Conservation (phyloP, 306 rosid genomes). For the Arachis hypogaea region DNA sequence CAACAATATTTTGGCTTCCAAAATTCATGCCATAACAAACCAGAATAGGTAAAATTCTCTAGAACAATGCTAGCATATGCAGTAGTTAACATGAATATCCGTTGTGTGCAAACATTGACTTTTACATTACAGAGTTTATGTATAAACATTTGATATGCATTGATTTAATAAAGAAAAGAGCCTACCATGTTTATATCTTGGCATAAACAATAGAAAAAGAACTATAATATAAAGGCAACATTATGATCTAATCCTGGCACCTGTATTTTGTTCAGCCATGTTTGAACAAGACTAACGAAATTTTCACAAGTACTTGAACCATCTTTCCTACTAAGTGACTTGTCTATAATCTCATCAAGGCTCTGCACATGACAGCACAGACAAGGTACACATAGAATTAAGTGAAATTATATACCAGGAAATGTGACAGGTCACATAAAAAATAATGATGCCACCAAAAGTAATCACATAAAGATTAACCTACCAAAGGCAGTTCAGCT, state of each 20-base stretch:
- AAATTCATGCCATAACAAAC: constrained; percentile 6
- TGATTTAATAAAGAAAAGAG: not conserved
- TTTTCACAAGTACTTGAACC: constrained; percentile 79
- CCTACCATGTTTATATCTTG: not conserved
- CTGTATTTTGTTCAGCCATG: constrained; percentile 90
- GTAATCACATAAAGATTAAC: constrained; percentile 8
- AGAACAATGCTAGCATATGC: not conserved
- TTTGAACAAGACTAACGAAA: constrained; percentile 79
- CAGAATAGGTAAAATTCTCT: not conserved
- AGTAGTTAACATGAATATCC: not conserved
- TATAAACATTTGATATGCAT: constrained; percentile 6
- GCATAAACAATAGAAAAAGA: constrained; percentile 1
- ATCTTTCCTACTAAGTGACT: constrained; percentile 74
- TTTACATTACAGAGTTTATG: constrained; percentile 1
- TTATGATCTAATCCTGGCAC: constrained; percentile 46
- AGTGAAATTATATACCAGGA: constrained; percentile 7
- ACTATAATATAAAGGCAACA: not conserved
- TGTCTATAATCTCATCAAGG: constrained; percentile 88
- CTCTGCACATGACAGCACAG: constrained; percentile 59
- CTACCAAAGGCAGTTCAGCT: constrained; percentile 16
- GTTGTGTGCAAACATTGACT: constrained; percentile 1
- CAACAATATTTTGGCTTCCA: not conserved
- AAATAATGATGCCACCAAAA: constrained; percentile 6
- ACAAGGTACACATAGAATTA: constrained; percentile 29
- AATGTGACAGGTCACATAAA: constrained; percentile 27